Percentiles rank a stretch among this genome's conserved stretches.
Evolutionary conservation across 2,329 filamentous ascomycete species (phyloP).

Genomic region (Incumbomyces lentus): DNA sequence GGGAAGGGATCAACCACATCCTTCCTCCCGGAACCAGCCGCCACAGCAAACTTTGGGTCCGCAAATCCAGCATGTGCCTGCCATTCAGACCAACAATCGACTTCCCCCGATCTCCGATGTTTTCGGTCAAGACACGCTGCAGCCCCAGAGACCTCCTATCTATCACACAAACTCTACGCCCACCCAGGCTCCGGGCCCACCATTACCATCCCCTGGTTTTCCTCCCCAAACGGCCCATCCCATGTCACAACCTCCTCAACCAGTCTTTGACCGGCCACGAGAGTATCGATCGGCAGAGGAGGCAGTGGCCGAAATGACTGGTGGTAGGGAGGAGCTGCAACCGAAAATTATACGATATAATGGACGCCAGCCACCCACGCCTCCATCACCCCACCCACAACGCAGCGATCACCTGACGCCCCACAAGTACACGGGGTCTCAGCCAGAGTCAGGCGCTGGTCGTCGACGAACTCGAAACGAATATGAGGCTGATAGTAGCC

Average conservation of each 20-base stretch:
- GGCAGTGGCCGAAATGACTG: slow-evolving; percentile 78
- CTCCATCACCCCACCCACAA: slow-evolving; percentile 59
- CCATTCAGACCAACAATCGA: slow-evolving; percentile 80
- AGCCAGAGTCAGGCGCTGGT: slow-evolving; percentile 22
- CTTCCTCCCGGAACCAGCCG: slow-evolving; percentile 68
- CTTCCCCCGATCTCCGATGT: slow-evolving; percentile 91
- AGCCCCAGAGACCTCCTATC: slow-evolving; percentile 50
- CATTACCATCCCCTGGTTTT: slow-evolving; percentile 68
- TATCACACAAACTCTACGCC: slow-evolving; percentile 55
- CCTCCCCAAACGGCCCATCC: slow-evolving; percentile 36
- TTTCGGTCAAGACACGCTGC: slow-evolving; percentile 66
- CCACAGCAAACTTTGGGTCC: slow-evolving; percentile 66
- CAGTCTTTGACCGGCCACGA: slow-evolving; percentile 53
- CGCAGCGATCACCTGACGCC: slow-evolving; percentile 28
- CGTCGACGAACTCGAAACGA: slow-evolving; percentile 75
- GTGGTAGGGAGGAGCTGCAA: slow-evolving; percentile 82
- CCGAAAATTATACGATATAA: slow-evolving; percentile 94
- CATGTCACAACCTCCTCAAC: slow-evolving; percentile 39
- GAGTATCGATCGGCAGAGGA: slow-evolving; percentile 96
- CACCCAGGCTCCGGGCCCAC: slow-evolving; percentile 25
- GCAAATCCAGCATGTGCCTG: slow-evolving; percentile 83
- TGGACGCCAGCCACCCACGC: slow-evolving; percentile 84
- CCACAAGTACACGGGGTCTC: slow-evolving; percentile 31
- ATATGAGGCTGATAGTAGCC: slow-evolving; percentile 80
- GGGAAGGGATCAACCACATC: slow-evolving; percentile 69